Base-by-base conservation (phyloP, 192 early-diverging fungal species). In the Geosiphon pyriformis region DNA sequence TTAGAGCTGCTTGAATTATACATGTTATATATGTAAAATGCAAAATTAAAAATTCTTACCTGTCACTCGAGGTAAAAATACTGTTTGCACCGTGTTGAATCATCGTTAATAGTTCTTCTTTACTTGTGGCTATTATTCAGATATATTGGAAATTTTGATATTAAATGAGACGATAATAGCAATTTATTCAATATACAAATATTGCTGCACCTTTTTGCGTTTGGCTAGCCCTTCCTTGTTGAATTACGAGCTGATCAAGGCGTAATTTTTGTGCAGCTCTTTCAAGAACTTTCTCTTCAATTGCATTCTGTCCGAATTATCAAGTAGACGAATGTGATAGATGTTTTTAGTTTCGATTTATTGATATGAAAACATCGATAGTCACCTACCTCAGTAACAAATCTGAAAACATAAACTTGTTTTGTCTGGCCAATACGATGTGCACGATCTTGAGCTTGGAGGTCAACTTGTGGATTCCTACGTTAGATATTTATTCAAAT, bases 391-490 rank as follows among this genome's bases (percentile, higher is more conserved):
- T 98, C 94, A 33, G 95, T 93, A 22, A 99, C 93, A 64, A 99
- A 94, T 48, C 96, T 79, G 74, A 92, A 99, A 17, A 99, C 93
- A 58, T 90, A 82, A 30, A 99, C 96, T 74, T 99, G 95, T 76
- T 98, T 98, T 33, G 88, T 99, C 71, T 99, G 96, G 4, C 96
- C 96, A 57, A 99, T 99, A 74, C 96, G 92, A 80, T 99, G 96
- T 6, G 96, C 96, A 53, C 96, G 91, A 77, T 99, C 96, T 83
- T 95, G 91, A 20, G 94, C 94, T 77, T 92, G 92, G 17, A 94
- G 76, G 78, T 97, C 92, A 2, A 89, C 90, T 76, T 91, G 89
- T 31, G 91, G 91, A 67, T 92, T 93, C 77, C 77, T 77, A 57
- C 23, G 37, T 27, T n/a, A n/a, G n/a, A n/a, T n/a, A n/a, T n/a